Evolutionary conservation across 176 grass and related monocot species (phyloP), one percentile per base, ranked within the genome.

Genomic region (Ananas comosus): DNA sequence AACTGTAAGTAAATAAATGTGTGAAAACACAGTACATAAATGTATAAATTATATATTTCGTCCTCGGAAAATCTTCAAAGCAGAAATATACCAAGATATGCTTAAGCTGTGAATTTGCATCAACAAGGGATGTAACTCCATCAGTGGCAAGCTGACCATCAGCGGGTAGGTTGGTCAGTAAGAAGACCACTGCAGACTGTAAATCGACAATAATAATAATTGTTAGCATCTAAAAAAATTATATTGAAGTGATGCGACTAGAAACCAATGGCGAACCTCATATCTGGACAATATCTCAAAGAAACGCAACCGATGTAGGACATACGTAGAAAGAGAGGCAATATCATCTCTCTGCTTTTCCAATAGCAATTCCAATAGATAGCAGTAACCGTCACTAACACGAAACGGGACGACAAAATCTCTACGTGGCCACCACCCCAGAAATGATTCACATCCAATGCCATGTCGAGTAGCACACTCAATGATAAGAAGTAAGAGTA

Each of bases 391-490:
- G 24, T 81, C 61, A 49, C 93, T 96, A 63, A 68, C 80, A 79
- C 81, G 56, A 64, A 58, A 47, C 80, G 86, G 89, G 72, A 79
- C 70, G 50, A n/a, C 75, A 33, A 79, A 33, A 76, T 83, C 71
- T 66, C 81, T 68, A 64, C 71, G 81, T 17, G 81, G 88, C 86
- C 83, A 90, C 88, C 93, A 92, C 70, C 93, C 93, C 79, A 96
- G 80, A 78, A 92, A 96, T 33, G 89, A 78, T 79, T 92, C 93
- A 74, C 93, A 96, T 81, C 93, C 93, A 83, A 92, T 78, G 71
- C 74, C 76, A 81, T 92, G 77, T 16, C 84, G 81, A 59, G 93
- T 92, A 72, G 79, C 83, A 82, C 74, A 82, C 52, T 96, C 93
- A 54, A 92, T 66, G 81, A 96, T 80, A 76, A 86, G 78, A 68